phyloP scores from a whole-genome alignment of 1,139 yeast species.

The Pichia sp. region DNA sequence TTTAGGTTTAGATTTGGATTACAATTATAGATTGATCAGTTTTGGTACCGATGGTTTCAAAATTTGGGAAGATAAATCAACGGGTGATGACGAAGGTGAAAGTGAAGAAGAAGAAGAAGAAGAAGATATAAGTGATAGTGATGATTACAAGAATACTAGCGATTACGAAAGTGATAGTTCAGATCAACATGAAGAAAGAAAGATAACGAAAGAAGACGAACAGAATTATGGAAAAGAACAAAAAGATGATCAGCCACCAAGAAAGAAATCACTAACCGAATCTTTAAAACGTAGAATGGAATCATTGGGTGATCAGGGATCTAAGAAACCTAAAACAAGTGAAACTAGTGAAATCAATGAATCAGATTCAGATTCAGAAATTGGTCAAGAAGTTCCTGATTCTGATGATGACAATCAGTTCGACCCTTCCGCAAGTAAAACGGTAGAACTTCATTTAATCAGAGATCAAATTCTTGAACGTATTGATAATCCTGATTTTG shows the following conservation, averaged over 20 bases:
- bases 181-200: slow-evolving; percentile 1
- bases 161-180: neutral
- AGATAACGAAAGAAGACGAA: slow-evolving; percentile 7
- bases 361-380: slow-evolving; percentile 8
- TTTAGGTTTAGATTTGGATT: slow-evolving; percentile 68
- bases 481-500: slow-evolving; percentile 23
- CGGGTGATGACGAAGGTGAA: slow-evolving; percentile 27
- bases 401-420: slow-evolving; percentile 12
- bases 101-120: slow-evolving; percentile 15
- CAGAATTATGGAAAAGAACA: slow-evolving; percentile 16
- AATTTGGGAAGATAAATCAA: slow-evolving; percentile 49
- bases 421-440: neutral
- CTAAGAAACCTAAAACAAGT: slow-evolving; percentile 1
- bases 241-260: slow-evolving; percentile 9
- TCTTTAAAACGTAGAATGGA: slow-evolving; percentile 15
- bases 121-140: slow-evolving; percentile 16
- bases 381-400: slow-evolving; percentile 15
- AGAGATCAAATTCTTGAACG: slow-evolving; percentile 23
- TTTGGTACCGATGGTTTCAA: slow-evolving; percentile 78
- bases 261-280: slow-evolving; percentile 1
- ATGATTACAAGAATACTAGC: slow-evolving; percentile 18
- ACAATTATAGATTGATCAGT: slow-evolving; percentile 67
- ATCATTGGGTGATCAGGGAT: neutral
- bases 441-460: slow-evolving; percentile 18
- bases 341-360: slow-evolving; percentile 8